Conservation (phyloP, 306 rosid genomes). For the apple (Malus domestica) region ASM211411v1 NC_041789.1:23877001-23877500, state of each 20-base stretch:
- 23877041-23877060: neutral
- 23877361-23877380: constrained; percentile 83
- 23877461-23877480: constrained; percentile 11
- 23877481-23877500: neutral
- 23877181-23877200: constrained; percentile 45
- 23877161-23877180: constrained; percentile 59
- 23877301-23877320: constrained; percentile 73
- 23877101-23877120: neutral
- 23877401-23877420: neutral
- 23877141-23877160: constrained; percentile 76
- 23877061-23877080: neutral
- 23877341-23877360: constrained; percentile 91
- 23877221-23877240: constrained; percentile 71
- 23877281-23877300: constrained; percentile 5
- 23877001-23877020: neutral
- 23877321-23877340: constrained; percentile 77
- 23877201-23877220: constrained; percentile 66
- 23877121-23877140: neutral
- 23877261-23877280: constrained; percentile 6
- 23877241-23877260: constrained; percentile 22
- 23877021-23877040: neutral
- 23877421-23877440: neutral
- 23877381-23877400: constrained; percentile 37
- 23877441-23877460: constrained; percentile 2
- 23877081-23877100: neutral